Percentiles rank a stretch among this genome's conserved stretches.
These are phyloP conservation scores for Curvularia eragrostidis DNA, from an alignment of 2,329 filamentous ascomycete species.

Conservation along the genomic window DNA sequence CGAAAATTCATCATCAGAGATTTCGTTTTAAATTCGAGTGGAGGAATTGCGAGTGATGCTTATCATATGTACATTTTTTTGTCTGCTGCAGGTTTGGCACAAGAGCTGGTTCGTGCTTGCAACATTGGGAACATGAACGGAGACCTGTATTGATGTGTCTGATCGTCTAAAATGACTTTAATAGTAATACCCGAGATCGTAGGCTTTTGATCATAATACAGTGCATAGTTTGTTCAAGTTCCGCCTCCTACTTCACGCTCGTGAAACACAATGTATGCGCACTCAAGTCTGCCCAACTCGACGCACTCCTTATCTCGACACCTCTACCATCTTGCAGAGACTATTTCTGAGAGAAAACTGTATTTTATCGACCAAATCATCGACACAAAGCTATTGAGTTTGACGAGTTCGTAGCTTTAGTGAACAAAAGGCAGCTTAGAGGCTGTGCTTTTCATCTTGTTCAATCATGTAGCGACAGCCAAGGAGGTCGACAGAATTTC, in stretches of 20 bases:
- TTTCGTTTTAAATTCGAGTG: not conserved
- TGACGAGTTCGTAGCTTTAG: conserved; percentile 45
- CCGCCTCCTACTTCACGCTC: too few species aligned
- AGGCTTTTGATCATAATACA: too few species aligned
- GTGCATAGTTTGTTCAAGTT: too few species aligned
- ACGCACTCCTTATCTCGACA: conserved; percentile 17
- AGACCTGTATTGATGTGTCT: not conserved
- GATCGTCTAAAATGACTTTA: not conserved
- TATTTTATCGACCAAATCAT: conserved; percentile 43
- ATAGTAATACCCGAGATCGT: too few species aligned
- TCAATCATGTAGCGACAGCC: conserved; percentile 23
- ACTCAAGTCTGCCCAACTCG: not conserved
- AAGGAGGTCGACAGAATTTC: conserved; percentile 19
- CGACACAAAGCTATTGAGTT: conserved; percentile 57
- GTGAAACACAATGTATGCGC: too few species aligned
- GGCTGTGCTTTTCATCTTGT: conserved; percentile 24
- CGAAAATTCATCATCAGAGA: not conserved
- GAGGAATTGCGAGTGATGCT: too few species aligned
- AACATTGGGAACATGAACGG: not conserved
- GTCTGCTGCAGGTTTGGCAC: not conserved
- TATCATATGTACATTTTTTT: not conserved
- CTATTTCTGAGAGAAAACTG: conserved; percentile 44
- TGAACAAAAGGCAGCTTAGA: conserved; percentile 38
- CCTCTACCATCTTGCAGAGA: conserved; percentile 42
- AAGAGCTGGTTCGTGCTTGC: not conserved